phyloP scores from a whole-genome alignment of 306 rosid genomes.

The Sindora glabra region DNA sequence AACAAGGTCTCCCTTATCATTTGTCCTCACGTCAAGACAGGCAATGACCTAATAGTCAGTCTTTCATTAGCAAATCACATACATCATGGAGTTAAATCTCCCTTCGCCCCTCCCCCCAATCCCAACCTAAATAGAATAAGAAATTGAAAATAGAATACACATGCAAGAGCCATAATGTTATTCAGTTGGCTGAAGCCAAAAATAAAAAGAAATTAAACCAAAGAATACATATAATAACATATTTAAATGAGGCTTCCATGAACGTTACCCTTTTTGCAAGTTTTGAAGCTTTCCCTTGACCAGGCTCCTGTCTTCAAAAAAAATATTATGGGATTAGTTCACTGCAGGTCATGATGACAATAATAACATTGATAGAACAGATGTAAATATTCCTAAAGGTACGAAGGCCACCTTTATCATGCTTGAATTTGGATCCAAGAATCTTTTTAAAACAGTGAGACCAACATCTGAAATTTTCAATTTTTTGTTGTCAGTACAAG shows the following conservation, averaged over 20 bases:
- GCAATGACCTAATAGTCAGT: constrained; percentile 71
- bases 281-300: constrained; percentile 64
- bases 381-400: constrained; percentile 13
- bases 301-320: constrained; percentile 69
- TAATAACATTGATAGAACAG: constrained; percentile 6
- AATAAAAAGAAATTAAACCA: background rate
- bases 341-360: constrained; percentile 11
- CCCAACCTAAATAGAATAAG: too few species aligned
- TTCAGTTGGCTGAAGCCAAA: background rate
- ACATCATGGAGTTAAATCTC: background rate
- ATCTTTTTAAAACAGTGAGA: constrained; percentile 80
- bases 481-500: constrained; percentile 14
- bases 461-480: constrained; percentile 74
- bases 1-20: constrained; percentile 92
- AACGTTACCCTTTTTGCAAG: constrained; percentile 82
- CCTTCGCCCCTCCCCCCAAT: background rate
- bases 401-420: constrained; percentile 56
- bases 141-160: background rate
- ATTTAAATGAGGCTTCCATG: background rate
- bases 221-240: background rate
- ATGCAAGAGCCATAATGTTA: background rate
- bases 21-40: constrained; percentile 93
- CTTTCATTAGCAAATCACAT: constrained; percentile 15
- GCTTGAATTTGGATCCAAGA: constrained; percentile 60
- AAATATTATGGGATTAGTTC: constrained; percentile 40